Evolutionary conservation across 106 monocot species (phyloP), one percentile per base, ranked within the genome.

Genomic region (Platanthera zijinensis): DNA sequence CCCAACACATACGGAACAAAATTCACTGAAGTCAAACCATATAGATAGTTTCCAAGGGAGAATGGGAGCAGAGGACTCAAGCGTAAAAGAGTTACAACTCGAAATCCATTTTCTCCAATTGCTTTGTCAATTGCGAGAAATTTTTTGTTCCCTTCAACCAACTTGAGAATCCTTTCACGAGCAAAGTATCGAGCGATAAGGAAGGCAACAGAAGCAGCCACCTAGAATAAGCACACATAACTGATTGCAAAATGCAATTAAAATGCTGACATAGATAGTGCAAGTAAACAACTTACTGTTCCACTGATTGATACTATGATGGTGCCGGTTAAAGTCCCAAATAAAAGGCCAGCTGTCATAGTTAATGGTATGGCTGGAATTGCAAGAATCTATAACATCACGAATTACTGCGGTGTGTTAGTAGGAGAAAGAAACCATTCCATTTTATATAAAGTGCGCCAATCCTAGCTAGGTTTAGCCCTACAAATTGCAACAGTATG

Each of bases 151-250:
- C 93, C 96, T 83, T 93, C 90, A 11, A 96, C 96, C 80, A 96
- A 75, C 78, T 96, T 96, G 30, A 96, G 93, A 83, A 96, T 90
- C 12, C 93, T 81, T 50, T 96, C 93, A 51, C 96, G 90, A 22
- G 96, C 96, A 84, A 96, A 93, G 80, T 96, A 96, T 77, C 96
- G 85, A 84, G 96, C 96, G 80, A 96, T 96, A 67, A 96, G 89
- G 81, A 96, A 96, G 21, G 96, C 88, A 63, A 83, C 84, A 64
- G 92, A 73, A 76, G 96, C 96, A 52, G 96, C 96, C 15, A 96
- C 62, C 96, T 96, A 57, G 66, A 70, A 86, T 79, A 75, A 50
- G 74, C 13, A 80, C 25, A 77, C 73, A 80, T 74, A 53, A 79
- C 54, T 22, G 50, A 3, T 30, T 63, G 25, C 6, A 64, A 64